Evolutionary conservation across 202 grass and related monocot species (phyloP).

Genomic region (Setaria italica): DNA sequence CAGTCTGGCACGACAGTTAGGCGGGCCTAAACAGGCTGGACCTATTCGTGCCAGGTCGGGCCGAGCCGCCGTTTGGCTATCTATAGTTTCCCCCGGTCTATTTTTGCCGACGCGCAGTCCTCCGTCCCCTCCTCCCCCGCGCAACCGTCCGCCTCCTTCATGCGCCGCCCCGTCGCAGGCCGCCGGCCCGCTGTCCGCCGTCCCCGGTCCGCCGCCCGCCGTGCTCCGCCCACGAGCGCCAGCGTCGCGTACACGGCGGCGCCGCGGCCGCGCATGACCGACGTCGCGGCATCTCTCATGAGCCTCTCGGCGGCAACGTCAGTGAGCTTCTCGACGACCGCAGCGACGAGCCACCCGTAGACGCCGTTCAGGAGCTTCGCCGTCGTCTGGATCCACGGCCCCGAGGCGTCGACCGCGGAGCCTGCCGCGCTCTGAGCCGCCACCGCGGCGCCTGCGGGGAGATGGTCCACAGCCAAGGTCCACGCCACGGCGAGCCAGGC

Average conservation of each 20-base stretch:
- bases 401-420: neutral
- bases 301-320: constrained; percentile 35
- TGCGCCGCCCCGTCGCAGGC: too few species aligned
- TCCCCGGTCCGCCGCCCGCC: too few species aligned
- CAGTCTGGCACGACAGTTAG: too few species aligned
- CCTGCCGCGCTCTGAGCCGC: neutral
- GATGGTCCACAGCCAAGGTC: constrained; percentile 10
- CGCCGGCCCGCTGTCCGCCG: too few species aligned
- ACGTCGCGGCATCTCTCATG: neutral
- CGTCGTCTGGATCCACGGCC: constrained; percentile 23
- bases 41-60: too few species aligned
- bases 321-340: constrained; percentile 4
- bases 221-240: neutral
- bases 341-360: constrained; percentile 25
- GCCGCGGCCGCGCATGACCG: neutral
- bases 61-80: too few species aligned
- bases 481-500: constrained; percentile 21
- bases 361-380: neutral
- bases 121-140: too few species aligned
- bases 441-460: constrained; percentile 16
- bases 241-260: neutral
- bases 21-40: too few species aligned
- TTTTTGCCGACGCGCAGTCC: too few species aligned
- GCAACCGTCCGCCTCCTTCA: too few species aligned
- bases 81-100: too few species aligned